Base-by-base conservation (phyloP, 23 red algal genomes). In the Gracilaria caudata region DNA sequence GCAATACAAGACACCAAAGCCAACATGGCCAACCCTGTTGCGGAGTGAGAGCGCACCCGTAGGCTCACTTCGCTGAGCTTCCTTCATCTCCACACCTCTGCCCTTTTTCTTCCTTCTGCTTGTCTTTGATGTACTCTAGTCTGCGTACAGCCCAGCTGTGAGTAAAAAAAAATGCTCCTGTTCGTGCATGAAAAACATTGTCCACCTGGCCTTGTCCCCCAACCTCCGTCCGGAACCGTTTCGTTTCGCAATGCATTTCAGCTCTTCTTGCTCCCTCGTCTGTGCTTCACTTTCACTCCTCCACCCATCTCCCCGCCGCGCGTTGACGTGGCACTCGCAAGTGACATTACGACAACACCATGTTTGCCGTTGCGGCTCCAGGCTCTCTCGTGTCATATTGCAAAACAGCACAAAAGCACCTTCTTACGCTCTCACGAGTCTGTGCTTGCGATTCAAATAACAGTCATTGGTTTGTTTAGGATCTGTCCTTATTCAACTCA, bases 1-100 rank as follows among this genome's bases (percentile, higher is more conserved):
- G 71, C 68, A 68, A 95, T 95, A 36, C 93, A 95, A 78, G 81
- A 85, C 47, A 86, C 85, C 55, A 95, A 95, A 73, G 82, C 81
- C 66, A 85, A 86, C 45, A 84, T 91, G 77, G 77, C 76, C 37
- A 89, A 89, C 74, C 43, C 85, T 33, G 77, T 49, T 40, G 70
- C 70, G 16, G 70, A 75, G 70, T 75, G 70, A 75, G 32, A 13
- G 34, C 19, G 65, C 34, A 4, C 34, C 65, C 26, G 63, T 68
- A 1, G 2, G 7, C 70, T 24, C 49, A 53, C 49, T 16, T 1
- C 37, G 39, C 3, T 75, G 38, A 24, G 20, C 23, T 30, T 36
- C 19, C 8, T 14, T 33, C 61, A 3, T 33, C 30, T 36, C 7
- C 24, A 19, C 58, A 8, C 24, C 12, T 23, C 25, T 23, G 23